Base-by-base conservation (phyloP, 2,329 filamentous ascomycete species). In the Pseudopyricularia cyperi region DNA sequence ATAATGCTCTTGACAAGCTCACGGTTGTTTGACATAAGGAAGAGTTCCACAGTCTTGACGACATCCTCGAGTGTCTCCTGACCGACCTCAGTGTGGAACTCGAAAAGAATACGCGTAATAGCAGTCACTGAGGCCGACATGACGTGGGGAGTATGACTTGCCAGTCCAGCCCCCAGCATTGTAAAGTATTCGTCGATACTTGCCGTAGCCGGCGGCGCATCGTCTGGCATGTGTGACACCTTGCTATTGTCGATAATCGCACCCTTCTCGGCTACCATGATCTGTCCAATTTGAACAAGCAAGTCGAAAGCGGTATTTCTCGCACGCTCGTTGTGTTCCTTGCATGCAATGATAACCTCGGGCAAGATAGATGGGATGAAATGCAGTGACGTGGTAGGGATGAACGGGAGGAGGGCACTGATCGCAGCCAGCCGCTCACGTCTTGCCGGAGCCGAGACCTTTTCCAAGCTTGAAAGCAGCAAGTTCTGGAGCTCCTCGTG, bases 81-180 rank as follows among this genome's bases (percentile, higher is more conserved):
- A 9, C 37, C 17, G 15, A 51, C 50, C 57, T 30, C 30, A 7
- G 48, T 47, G 52, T 88, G 85, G 73, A 95, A 98, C 63, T 96
- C 87, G 68, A 90, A 97, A 30, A 98, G 78, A 26, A 96, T 82
- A n/a, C 93, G 82, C 14, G 89, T 93, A 35, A 98, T 78, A 14
- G 93, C 91, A 0, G 89, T 97, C 64, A 98, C 90, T n/a, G 88
- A 89, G 0, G 93, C 93, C 7, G 89, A 95, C 56, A 97, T 90
- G 89, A 97, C 96, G 71, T 97, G 91, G 32, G 93, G 90, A 11
- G 89, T 91, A 60, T 84, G 86, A 53, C 90, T 91, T 2, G 91
- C 93, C 51, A 98, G 78, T 69, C 93, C 93, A 48, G 93, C 93
- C 58, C 88, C 95, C 30, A 97, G 87, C 93, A 98, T 98, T 52